These are phyloP conservation scores for Suhomyces prunicola DNA, from an alignment of 805 yeast species.

Conservation along the genomic window DNA sequence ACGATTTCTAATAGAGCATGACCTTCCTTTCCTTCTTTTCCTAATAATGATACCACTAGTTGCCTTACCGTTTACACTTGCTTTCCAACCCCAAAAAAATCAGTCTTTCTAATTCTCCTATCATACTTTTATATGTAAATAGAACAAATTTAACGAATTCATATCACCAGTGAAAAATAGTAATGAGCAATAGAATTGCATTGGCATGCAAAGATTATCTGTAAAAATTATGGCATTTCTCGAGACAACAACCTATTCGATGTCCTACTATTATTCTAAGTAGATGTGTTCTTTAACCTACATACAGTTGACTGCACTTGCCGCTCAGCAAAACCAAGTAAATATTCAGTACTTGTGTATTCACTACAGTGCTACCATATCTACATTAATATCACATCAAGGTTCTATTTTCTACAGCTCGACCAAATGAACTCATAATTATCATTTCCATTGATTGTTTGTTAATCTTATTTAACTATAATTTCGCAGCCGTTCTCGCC, in stretches of 20 bases:
- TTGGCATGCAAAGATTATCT: too few species aligned
- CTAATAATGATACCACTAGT: neutral
- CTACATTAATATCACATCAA: too few species aligned
- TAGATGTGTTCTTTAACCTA: too few species aligned
- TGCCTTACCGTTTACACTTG: neutral
- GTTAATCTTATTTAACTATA: neutral
- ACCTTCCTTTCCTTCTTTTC: neutral
- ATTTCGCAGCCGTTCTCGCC: neutral
- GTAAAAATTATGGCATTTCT: too few species aligned
- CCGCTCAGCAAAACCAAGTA: too few species aligned
- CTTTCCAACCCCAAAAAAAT: neutral
- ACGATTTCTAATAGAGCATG: neutral
- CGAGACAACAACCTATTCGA: too few species aligned
- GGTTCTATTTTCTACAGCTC: neutral
- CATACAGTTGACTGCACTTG: too few species aligned
- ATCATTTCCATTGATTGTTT: neutral
- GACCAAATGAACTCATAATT: neutral
- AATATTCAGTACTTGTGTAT: too few species aligned
- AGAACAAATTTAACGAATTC: neutral
- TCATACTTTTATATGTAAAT: slow-evolving; percentile 2
- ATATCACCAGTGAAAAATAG: neutral
- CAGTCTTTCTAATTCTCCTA: slow-evolving; percentile 2
- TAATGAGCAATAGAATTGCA: too few species aligned
- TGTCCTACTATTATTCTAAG: too few species aligned
- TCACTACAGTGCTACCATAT: too few species aligned